phyloP scores from a whole-genome alignment of 768 basidiomycete species.

The Pisolithus albus region DNA sequence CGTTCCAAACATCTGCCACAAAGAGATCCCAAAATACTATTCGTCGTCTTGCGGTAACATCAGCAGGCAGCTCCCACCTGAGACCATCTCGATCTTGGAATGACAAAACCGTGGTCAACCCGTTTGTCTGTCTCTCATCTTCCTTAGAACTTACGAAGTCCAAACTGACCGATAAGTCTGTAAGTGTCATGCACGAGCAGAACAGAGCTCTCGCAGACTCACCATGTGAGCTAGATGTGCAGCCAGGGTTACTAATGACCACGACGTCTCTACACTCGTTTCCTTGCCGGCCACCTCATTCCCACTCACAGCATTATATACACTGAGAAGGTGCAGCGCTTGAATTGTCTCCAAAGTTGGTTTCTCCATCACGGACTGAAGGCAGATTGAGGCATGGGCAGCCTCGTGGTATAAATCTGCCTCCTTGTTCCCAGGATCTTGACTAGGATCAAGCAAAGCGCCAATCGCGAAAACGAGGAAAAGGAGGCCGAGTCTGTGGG shows the following conservation, averaged over 20 bases:
- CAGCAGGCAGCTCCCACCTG: slow-evolving; percentile 53
- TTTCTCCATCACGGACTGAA: slow-evolving; percentile 65
- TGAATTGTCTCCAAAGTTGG: slow-evolving; percentile 68
- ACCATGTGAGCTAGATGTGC: slow-evolving; percentile 62
- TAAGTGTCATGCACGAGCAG: slow-evolving; percentile 6
- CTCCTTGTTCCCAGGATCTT: slow-evolving; percentile 28
- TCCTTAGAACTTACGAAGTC: slow-evolving; percentile 47
- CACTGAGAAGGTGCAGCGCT: slow-evolving; percentile 57
- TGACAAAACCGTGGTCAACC: slow-evolving; percentile 8
- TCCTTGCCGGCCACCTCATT: slow-evolving; percentile 49
- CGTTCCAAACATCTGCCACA: slow-evolving; percentile 64
- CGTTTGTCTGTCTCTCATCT: slow-evolving; percentile 4
- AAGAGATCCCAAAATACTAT: slow-evolving; percentile 77
- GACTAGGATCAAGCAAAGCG: slow-evolving; percentile 35
- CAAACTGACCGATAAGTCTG: slow-evolving; percentile 40
- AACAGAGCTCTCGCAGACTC: slow-evolving; percentile 20
- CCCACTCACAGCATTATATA: slow-evolving; percentile 66
- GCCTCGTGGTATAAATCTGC: slow-evolving; percentile 66
- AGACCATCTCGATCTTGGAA: slow-evolving; percentile 53
- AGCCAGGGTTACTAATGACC: slow-evolving; percentile 59
- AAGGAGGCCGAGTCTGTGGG: slow-evolving; percentile 44
- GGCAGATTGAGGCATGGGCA: slow-evolving; percentile 54
- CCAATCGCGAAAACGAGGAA: slow-evolving; percentile 49
- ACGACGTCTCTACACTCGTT: slow-evolving; percentile 67
- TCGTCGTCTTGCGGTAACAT: slow-evolving; percentile 59